Conservation (phyloP, 2,329 filamentous ascomycete species). For the Beauveria australis region DNA sequence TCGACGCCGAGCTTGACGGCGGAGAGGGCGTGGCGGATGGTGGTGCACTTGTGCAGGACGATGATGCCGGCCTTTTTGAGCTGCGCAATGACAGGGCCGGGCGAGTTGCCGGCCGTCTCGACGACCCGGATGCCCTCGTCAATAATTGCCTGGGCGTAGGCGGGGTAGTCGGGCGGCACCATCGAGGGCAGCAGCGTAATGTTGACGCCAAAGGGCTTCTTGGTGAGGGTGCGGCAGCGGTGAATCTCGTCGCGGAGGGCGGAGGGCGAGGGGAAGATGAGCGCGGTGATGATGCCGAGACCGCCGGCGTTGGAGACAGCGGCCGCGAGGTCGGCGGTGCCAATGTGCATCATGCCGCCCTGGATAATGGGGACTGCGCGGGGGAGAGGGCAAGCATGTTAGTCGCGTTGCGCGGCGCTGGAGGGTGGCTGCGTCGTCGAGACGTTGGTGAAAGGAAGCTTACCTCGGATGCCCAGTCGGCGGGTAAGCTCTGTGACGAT, state of each 20-base stretch:
- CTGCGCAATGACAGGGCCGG: conserved; percentile 81
- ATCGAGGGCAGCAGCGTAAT: conserved; percentile 87
- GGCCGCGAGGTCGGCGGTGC: conserved; percentile 69
- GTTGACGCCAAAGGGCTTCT: conserved; percentile 83
- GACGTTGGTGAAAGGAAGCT: conserved; percentile 7
- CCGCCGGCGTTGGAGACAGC: conserved; percentile 77
- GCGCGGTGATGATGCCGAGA: conserved; percentile 72
- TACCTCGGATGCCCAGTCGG: conserved; percentile 47
- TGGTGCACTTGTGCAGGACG: conserved; percentile 96
- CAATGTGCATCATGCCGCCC: conserved; percentile 82
- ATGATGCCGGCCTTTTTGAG: conserved; percentile 73
- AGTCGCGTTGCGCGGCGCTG: neutral
- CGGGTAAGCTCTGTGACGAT: conserved; percentile 50
- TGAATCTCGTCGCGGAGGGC: conserved; percentile 91
- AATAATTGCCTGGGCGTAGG: conserved; percentile 86
- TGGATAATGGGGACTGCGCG: conserved; percentile 67
- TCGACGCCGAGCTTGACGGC: conserved; percentile 93
- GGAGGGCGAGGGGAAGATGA: conserved; percentile 88
- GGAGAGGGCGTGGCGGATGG: conserved; percentile 83
- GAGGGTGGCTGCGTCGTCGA: neutral
- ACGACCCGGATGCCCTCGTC: conserved; percentile 88
- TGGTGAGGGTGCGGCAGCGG: conserved; percentile 71
- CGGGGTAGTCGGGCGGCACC: conserved; percentile 82
- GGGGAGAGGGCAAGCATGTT: neutral
- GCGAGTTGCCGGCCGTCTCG: conserved; percentile 83